Evolutionary conservation across 306 rosid genomes (phyloP), one percentile per base, ranked within the genome.

Genomic region (Vigna hirtella): DNA sequence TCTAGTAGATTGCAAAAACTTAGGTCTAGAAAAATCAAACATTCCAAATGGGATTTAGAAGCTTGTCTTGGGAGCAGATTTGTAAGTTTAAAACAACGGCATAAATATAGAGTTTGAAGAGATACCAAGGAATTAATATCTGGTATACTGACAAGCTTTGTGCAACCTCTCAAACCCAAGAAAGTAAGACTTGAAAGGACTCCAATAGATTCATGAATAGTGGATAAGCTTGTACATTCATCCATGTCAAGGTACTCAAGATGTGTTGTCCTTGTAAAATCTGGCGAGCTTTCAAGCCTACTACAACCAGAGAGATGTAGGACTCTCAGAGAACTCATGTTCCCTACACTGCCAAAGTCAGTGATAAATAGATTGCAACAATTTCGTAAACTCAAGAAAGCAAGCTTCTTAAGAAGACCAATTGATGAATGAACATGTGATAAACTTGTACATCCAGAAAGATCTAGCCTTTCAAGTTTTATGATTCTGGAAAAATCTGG

Each of bases 151-250:
- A 32, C 6, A 70, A 70, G 61, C 10, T 9, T 51, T 16, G 0
- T 1, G 11, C 75, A 70, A 16, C 13, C 2, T 15, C 62, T 70
- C 61, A 70, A 70, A 50, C 62, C 50, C 62, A 50, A 70, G 61
- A 28, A 49, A 9, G 6, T 26, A 4, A 70, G 59, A 1, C 2
- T 16, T 28, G 2, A 7, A 70, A 70, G 74, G 16, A 8, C 4
- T 4, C 47, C 74, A 49, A 70, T 70, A 30, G 75, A 70, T 70
- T 50, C 17, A 70, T 50, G 30, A 30, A 50, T 28, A 6, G 6
- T 2, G 2, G 48, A 28, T 50, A 70, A 50, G 50, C 30, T 50
- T n/a, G 48, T 10, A n/a, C 75, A 70, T 28, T 2, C 2, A 38
- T 38, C 43, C 43, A 38, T 38, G 10, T 38, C 43, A 7, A 38